Evolutionary conservation across 192 early-diverging fungal genomes (phyloP).

Genomic region (Entrophospora sp.): DNA sequence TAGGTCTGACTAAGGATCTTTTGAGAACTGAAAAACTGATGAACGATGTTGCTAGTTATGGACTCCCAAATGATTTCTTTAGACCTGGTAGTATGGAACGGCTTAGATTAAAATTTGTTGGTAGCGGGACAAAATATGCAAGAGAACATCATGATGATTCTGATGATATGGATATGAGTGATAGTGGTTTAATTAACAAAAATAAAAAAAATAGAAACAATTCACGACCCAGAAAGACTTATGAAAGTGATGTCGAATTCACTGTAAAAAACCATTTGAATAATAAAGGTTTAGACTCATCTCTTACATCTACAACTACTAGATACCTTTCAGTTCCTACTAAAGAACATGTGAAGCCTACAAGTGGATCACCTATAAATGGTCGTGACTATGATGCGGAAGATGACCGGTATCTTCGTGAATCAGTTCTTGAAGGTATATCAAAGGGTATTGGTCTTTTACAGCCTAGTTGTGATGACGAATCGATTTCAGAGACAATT

Average conservation of each 20-base stretch:
- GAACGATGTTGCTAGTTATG: slow-evolving; percentile 60
- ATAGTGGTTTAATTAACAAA: slow-evolving; percentile 26
- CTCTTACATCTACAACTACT: neutral
- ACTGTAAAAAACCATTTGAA: too few relatives aligned
- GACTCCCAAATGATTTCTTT: slow-evolving; percentile 48
- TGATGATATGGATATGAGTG: slow-evolving; percentile 29
- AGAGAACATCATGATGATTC: slow-evolving; percentile 27
- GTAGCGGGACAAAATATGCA: slow-evolving; percentile 27
- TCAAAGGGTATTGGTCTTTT: slow-evolving; percentile 50
- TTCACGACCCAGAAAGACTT: neutral
- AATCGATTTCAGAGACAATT: slow-evolving; percentile 16
- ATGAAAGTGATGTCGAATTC: neutral
- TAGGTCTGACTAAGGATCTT: slow-evolving; percentile 79
- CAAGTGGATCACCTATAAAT: slow-evolving; percentile 26
- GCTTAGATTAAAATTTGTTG: slow-evolving; percentile 38
- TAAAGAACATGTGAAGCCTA: slow-evolving; percentile 29
- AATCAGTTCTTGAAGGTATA: slow-evolving; percentile 55
- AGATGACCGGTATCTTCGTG: slow-evolving; percentile 48
- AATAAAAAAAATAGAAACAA: slow-evolving; percentile 11
- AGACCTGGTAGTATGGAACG: slow-evolving; percentile 44
- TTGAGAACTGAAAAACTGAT: slow-evolving; percentile 76
- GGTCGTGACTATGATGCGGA: slow-evolving; percentile 39
- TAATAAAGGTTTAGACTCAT: too few relatives aligned
- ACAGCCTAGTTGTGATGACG: slow-evolving; percentile 20
- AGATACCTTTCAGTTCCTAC: too few relatives aligned